phyloP scores from a whole-genome alignment of 2,329 filamentous ascomycete species.

The Amauroascus niger region DNA sequence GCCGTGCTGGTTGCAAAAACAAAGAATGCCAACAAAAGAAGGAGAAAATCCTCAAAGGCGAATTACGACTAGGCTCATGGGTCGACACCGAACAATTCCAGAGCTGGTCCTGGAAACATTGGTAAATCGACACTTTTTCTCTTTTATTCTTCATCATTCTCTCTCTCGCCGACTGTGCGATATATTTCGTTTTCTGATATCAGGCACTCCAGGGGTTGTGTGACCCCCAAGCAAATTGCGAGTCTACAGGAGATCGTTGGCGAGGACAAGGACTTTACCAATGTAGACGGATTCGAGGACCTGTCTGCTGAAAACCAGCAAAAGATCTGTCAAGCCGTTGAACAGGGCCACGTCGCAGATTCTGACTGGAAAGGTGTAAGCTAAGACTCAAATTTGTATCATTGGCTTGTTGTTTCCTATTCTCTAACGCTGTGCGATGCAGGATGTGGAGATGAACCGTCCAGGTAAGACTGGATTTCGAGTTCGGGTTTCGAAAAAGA shows the following conservation, averaged over 20 bases:
- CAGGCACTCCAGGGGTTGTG: slow-evolving; percentile 60
- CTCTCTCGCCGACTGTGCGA: background rate
- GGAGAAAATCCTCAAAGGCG: slow-evolving; percentile 67
- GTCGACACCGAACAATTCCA: slow-evolving; percentile 53
- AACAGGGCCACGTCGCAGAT: slow-evolving; percentile 69
- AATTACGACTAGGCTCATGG: slow-evolving; percentile 66
- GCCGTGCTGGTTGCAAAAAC: slow-evolving; percentile 65
- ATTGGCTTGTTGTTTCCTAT: background rate
- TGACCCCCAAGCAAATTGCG: slow-evolving; percentile 63
- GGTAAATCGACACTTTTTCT: slow-evolving; percentile 46
- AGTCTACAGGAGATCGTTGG: slow-evolving; percentile 50
- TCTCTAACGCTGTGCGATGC: slow-evolving; percentile 14
- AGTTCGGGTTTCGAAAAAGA: slow-evolving; percentile 28
- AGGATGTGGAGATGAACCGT: slow-evolving; percentile 68
- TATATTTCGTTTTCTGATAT: background rate
- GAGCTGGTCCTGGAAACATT: slow-evolving; percentile 73
- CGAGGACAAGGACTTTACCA: slow-evolving; percentile 48
- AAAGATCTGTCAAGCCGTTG: slow-evolving; percentile 63
- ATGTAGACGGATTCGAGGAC: slow-evolving; percentile 74
- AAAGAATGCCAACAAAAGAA: slow-evolving; percentile 59
- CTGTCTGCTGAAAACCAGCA: slow-evolving; percentile 57
- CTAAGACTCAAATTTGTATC: background rate
- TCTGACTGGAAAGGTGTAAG: slow-evolving; percentile 84
- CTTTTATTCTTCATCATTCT: background rate
- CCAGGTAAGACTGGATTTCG: slow-evolving; percentile 59